Evolutionary conservation across 768 basidiomycete species (phyloP).

Genomic region (Amanita inopinata): DNA sequence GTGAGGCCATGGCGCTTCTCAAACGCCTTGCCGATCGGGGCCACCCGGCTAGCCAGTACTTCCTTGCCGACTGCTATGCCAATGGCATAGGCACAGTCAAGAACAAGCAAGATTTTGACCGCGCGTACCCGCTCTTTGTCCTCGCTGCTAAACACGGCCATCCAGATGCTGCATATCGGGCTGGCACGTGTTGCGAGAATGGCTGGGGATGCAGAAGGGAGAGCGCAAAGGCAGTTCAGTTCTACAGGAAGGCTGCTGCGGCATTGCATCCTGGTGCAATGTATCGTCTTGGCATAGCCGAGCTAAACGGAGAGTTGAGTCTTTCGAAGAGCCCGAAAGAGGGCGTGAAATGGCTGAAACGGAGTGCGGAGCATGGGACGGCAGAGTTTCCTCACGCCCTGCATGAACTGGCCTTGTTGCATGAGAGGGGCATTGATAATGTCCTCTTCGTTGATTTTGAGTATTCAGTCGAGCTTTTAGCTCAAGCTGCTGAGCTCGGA

Average conservation of each 20-base stretch:
- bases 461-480: constrained; percentile 88
- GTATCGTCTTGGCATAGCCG: constrained; percentile 93
- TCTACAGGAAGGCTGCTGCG: constrained; percentile 90
- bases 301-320: constrained; percentile 91
- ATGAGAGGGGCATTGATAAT: constrained; percentile 97
- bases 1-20: constrained; percentile 79
- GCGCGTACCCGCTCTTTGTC: constrained; percentile 92
- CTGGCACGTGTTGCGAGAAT: constrained; percentile 97
- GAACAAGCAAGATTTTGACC: constrained; percentile 91
- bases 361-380: constrained; percentile 89
- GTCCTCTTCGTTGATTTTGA: constrained; percentile 95
- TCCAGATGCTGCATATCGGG: constrained; percentile 89
- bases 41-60: constrained; percentile 92
- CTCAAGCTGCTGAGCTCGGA: constrained; percentile 91
- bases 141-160: constrained; percentile 96
- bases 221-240: constrained; percentile 82
- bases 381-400: constrained; percentile 95
- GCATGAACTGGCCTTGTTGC: constrained; percentile 87
- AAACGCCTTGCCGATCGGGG: constrained; percentile 91
- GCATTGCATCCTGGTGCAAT: constrained; percentile 89
- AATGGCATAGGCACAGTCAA: constrained; percentile 95
- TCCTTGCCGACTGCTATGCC: constrained; percentile 95
- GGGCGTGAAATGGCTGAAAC: constrained; percentile 97
- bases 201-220: constrained; percentile 97
- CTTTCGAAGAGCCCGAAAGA: constrained; percentile 83